A percentile compares a stretch with the other conserved stretches of the same genome.
phyloP scores from a whole-genome alignment of 805 yeast genomes.

The Candida adriatica region DNA sequence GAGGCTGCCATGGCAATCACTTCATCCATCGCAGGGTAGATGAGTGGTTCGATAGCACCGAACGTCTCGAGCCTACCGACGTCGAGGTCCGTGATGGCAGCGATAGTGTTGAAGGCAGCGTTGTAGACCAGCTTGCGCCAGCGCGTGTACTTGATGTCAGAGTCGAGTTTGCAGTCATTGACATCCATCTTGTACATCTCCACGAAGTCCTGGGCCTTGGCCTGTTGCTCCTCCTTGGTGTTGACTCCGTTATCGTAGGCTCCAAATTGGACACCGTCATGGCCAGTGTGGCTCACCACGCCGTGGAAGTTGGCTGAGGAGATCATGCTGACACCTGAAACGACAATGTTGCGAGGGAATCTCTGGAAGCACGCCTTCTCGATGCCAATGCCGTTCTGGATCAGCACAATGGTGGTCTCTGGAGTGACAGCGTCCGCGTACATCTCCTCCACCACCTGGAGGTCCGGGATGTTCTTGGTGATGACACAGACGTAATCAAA shows the following conservation, averaged over 20 bases:
- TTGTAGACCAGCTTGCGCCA: constrained; percentile 68
- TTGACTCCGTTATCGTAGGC: constrained; percentile 37
- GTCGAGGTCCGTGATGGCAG: constrained; percentile 54
- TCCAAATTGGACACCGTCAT: constrained; percentile 40
- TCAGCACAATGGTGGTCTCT: constrained; percentile 43
- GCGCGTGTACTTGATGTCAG: constrained; percentile 44
- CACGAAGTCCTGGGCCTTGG: constrained; percentile 37
- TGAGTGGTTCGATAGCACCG: constrained; percentile 35
- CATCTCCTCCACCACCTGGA: constrained; percentile 44
- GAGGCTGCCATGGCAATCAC: constrained; percentile 58
- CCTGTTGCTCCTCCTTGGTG: constrained; percentile 17
- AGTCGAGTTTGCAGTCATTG: constrained; percentile 34
- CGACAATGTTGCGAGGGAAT: constrained; percentile 43
- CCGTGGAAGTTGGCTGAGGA: constrained; percentile 46
- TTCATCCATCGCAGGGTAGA: constrained; percentile 63
- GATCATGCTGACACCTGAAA: constrained; percentile 59
- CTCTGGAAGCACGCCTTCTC: constrained; percentile 44
- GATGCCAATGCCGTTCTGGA: constrained; percentile 61
- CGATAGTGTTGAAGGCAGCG: constrained; percentile 55
- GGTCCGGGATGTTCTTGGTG: constrained; percentile 63
- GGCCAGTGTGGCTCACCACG: constrained; percentile 35
- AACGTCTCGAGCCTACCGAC: constrained; percentile 44
- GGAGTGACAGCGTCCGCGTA: constrained; percentile 41
- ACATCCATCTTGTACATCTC: constrained; percentile 37
- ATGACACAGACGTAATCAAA: constrained; percentile 56